These are phyloP conservation scores for Samsoniella hepiali DNA, from an alignment of 2,329 filamentous ascomycete genomes.

Conservation along the genomic window DNA sequence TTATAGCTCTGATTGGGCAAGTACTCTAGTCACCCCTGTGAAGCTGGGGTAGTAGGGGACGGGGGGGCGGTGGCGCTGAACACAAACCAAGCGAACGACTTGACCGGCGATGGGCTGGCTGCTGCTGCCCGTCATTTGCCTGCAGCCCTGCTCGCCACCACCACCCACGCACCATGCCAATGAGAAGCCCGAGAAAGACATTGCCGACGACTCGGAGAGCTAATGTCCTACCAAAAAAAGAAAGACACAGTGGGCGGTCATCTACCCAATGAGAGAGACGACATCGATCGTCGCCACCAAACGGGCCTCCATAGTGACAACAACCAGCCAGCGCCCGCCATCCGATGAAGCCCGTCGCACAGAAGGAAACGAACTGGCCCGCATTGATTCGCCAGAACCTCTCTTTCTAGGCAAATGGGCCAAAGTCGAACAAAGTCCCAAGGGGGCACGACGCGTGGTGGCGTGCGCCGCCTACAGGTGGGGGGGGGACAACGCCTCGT, in stretches of 20 bases:
- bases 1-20: too few relatives aligned
- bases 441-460: constrained; percentile 2
- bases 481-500: neutral
- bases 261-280: too few relatives aligned
- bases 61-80: neutral
- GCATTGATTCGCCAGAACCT: neutral
- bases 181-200: too few relatives aligned
- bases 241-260: too few relatives aligned
- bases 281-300: too few relatives aligned
- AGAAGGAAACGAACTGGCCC: neutral
- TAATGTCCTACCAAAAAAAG: neutral
- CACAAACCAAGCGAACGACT: neutral
- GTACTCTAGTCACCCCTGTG: too few relatives aligned
- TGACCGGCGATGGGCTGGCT: neutral
- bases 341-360: neutral
- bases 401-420: neutral
- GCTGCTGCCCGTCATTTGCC: neutral
- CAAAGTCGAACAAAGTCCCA: neutral
- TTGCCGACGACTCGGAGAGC: neutral
- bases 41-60: too few relatives aligned
- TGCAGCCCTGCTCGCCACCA: constrained; percentile 6
- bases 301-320: too few relatives aligned
- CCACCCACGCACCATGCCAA: neutral
- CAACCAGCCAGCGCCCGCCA: too few relatives aligned
- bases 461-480: neutral